These are phyloP conservation scores for Heterococcus sp. DNA, from an alignment of 108 stramenopile genomes.

Conservation along the genomic window DNA sequence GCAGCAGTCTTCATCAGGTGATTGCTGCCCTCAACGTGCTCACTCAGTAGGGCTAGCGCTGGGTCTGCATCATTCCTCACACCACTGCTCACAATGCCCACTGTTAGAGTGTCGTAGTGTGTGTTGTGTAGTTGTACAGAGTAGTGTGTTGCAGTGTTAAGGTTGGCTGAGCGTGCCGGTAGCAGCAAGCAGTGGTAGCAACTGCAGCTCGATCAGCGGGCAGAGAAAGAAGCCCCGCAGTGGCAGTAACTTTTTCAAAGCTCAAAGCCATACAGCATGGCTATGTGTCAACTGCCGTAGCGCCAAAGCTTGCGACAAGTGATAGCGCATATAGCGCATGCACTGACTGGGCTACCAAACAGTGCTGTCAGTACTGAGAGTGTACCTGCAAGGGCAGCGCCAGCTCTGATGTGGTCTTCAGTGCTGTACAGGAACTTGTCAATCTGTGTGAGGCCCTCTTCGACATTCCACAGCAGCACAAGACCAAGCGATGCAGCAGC, in stretches of 20 bases:
- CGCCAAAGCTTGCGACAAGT: too few relatives aligned
- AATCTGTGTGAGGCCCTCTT: conserved; percentile 96
- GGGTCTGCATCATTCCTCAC: conserved; percentile 96
- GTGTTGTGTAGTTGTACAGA: conserved; percentile 8
- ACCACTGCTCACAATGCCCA: conserved; percentile 88
- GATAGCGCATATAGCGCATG: too few relatives aligned
- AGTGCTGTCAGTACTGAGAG: too few relatives aligned
- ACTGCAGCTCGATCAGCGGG: too few relatives aligned
- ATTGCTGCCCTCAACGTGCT: conserved; percentile 66
- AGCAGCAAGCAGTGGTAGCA: too few relatives aligned
- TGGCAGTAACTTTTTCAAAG: too few relatives aligned
- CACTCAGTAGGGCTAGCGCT: conserved; percentile 84
- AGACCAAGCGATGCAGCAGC: conserved; percentile 94
- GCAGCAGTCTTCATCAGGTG: conserved; percentile 77
- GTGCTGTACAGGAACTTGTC: conserved; percentile 93
- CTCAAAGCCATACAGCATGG: too few relatives aligned
- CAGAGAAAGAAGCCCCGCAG: too few relatives aligned
- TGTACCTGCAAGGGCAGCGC: too few relatives aligned
- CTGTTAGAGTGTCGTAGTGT: conserved; percentile 93
- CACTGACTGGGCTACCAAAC: too few relatives aligned
- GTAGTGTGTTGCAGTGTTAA: background rate
- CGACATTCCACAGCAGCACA: conserved; percentile 96
- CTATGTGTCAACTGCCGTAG: too few relatives aligned
- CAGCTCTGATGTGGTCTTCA: conserved; percentile 79
- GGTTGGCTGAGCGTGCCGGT: too few relatives aligned